phyloP scores from a whole-genome alignment of 164 flowering plant genomes.

The Kalanchoe fedtschenkoi region DNA sequence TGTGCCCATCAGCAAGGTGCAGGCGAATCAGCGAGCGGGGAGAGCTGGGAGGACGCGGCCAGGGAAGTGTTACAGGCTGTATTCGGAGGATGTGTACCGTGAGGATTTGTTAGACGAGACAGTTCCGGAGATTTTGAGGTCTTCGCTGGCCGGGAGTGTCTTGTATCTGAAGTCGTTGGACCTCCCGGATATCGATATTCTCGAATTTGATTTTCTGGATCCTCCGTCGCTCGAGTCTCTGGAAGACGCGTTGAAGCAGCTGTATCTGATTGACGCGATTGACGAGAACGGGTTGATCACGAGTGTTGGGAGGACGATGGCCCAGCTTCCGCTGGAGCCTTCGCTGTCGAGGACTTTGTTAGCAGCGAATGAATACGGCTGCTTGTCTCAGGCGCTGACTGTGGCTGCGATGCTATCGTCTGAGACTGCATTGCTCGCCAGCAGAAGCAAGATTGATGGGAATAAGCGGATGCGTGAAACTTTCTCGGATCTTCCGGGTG shows the following conservation, averaged over 20 bases:
- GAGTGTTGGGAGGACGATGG: slow-evolving; percentile 67
- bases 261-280: slow-evolving; percentile 91
- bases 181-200: slow-evolving; percentile 81
- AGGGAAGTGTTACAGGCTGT: slow-evolving; percentile 92
- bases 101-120: slow-evolving; percentile 81
- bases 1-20: slow-evolving; percentile 95
- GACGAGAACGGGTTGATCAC: slow-evolving; percentile 83
- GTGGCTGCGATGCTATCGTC: slow-evolving; percentile 94
- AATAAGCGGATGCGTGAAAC: slow-evolving; percentile 64
- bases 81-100: slow-evolving; percentile 56
- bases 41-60: slow-evolving; percentile 96
- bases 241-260: slow-evolving; percentile 84
- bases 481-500: slow-evolving; percentile 62
- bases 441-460: slow-evolving; percentile 51
- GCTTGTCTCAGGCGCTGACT: slow-evolving; percentile 86
- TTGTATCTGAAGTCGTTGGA: slow-evolving; percentile 90
- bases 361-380: slow-evolving; percentile 76
- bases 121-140: slow-evolving; percentile 85
- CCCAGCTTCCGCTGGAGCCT: slow-evolving; percentile 97
- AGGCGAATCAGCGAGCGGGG: slow-evolving; percentile 96
- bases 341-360: slow-evolving; percentile 87
- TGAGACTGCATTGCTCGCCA: slow-evolving; percentile 69
- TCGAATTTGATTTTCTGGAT: slow-evolving; percentile 91
- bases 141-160: slow-evolving; percentile 94
- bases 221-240: slow-evolving; percentile 88